Base-by-base conservation (phyloP, 169 alveolate species). In the Plasmodium billcollinsi region DNA sequence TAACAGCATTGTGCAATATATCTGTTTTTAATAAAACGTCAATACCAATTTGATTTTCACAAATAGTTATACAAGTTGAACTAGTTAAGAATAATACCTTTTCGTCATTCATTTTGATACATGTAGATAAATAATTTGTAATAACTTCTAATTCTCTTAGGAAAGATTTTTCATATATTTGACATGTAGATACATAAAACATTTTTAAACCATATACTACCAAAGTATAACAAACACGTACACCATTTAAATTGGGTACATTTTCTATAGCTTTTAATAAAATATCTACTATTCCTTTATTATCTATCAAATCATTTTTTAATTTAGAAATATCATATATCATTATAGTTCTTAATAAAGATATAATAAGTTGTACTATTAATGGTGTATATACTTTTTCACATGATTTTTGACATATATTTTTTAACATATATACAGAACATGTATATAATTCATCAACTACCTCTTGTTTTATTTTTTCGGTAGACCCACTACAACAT, bases 371-470 rank as follows among this genome's bases (percentile, higher is more conserved):
- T 33, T 86, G 92, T 52, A 72, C 70, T 59, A 86, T 73, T 73
- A 86, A 86, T 45, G 92, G 88, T 0, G 86, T 73, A 26, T 59
- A 52, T 0, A 72, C 63, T 21, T 86, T 86, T 67, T 83, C 85
- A 52, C 92, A 86, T 2, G 76, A 65, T 21, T 86, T 86, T 61
- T 70, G 92, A 29, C 88, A 59, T 2, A 72, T 86, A 67, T 86
- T 86, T 61, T 86, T 86, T 67, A 86, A 33, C 88, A 86, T 71
- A 21, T 86, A 86, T 26, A 67, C 74, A 49, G 80, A 20, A 73
- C 92, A 86, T 59, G 86, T 86, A 54, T 86, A 86, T 74, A 86
- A 63, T 45, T 86, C 92, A 62, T 86, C 92, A 61, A 86, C 86
- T 11, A 72, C 73, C 14, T 86, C 92, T 59, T 70, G 92, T 73